Conservation (phyloP, 78 protist genomes). For the Pigoraptor vietnamica region DNA sequence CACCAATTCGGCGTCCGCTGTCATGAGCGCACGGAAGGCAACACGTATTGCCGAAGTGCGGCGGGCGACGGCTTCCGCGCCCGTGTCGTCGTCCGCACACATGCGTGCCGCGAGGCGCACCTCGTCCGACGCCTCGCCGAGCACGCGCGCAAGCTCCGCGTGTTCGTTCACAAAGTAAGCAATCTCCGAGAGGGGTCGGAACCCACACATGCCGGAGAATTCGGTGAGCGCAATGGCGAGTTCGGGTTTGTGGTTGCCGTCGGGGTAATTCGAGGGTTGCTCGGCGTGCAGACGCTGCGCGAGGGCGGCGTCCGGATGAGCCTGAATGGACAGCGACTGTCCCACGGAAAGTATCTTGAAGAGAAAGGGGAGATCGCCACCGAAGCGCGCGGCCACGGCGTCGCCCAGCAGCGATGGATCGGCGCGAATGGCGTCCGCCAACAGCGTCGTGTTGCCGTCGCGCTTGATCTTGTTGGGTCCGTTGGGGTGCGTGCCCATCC, state of each 20-base stretch:
- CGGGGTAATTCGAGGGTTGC: constrained; percentile 72
- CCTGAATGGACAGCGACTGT: constrained; percentile 79
- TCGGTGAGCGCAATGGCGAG: constrained; percentile 87
- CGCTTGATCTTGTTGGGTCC: constrained; percentile 61
- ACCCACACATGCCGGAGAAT: constrained; percentile 56
- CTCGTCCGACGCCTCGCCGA: constrained; percentile 6
- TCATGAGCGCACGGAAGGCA: neutral
- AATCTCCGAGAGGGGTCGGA: constrained; percentile 69
- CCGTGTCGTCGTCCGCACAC: neutral
- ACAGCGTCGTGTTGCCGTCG: neutral
- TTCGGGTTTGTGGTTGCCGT: constrained; percentile 95
- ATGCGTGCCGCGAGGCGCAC: neutral
- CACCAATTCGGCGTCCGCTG: neutral
- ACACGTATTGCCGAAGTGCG: neutral
- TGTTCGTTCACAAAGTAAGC: constrained; percentile 12
- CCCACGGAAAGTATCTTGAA: constrained; percentile 87
- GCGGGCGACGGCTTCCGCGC: neutral
- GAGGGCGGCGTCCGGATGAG: constrained; percentile 90
- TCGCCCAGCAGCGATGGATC: neutral
- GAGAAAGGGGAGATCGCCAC: constrained; percentile 80
- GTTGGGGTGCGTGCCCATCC: constrained; percentile 96
- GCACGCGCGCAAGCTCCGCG: constrained; percentile 33
- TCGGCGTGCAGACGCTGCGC: constrained; percentile 70
- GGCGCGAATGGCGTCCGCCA: neutral
- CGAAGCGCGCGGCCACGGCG: neutral